Conservation (phyloP, 1,284 basidiomycete species). For the Fomitopsis pinicola region DNA sequence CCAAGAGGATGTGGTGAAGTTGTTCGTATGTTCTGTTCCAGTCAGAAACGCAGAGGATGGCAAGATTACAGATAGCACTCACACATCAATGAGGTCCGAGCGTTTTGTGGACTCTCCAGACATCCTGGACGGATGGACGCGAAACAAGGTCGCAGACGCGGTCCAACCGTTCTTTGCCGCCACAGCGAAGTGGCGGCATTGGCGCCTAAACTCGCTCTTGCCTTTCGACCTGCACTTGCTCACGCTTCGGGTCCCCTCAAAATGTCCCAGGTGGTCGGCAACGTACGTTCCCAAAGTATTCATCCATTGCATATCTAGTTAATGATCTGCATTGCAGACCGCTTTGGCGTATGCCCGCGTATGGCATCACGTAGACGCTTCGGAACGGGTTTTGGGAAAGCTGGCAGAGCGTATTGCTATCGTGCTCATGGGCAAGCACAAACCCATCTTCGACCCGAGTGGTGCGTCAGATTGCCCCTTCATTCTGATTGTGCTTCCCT, state of each 20-base stretch:
- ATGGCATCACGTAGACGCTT: constrained; percentile 95
- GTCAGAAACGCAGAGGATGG: background rate
- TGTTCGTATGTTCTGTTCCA: constrained; percentile 57
- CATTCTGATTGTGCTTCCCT: no score
- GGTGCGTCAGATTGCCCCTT: constrained; percentile 45
- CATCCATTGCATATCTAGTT: background rate
- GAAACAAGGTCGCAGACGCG: background rate
- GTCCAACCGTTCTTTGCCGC: background rate
- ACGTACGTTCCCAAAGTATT: constrained; percentile 37
- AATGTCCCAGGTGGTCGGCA: constrained; percentile 67
- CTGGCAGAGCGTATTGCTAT: constrained; percentile 92
- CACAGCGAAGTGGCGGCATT: constrained; percentile 6
- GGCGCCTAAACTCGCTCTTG: constrained; percentile 3
- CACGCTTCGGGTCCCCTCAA: background rate
- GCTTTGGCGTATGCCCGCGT: constrained; percentile 89
- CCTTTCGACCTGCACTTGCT: constrained; percentile 3
- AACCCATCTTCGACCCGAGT: constrained; percentile 92
- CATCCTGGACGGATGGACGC: constrained; percentile 27
- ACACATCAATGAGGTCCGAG: constrained; percentile 56
- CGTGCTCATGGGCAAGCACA: constrained; percentile 98
- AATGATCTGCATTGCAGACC: constrained; percentile 52
- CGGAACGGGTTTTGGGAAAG: constrained; percentile 87
- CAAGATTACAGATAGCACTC: constrained; percentile 19
- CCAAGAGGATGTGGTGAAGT: constrained; percentile 56
- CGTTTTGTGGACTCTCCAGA: constrained; percentile 40